Percentiles rank a stretch among this genome's conserved stretches.
phyloP scores from a whole-genome alignment of 208 protist species.

The Wallacemonas sp. region DNA sequence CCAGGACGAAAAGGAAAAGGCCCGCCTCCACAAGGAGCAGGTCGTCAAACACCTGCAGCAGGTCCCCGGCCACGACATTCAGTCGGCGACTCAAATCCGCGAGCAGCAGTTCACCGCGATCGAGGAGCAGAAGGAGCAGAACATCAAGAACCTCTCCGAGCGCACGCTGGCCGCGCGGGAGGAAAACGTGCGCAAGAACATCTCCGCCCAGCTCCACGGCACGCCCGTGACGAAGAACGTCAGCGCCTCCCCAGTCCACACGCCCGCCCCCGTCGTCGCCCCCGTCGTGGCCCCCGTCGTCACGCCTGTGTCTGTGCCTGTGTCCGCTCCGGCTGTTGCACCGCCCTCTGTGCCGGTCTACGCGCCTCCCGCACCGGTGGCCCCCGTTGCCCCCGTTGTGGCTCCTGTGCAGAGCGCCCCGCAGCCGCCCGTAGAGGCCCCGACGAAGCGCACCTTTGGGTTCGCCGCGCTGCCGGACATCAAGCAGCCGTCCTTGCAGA shows the following conservation, averaged over 20 bases:
- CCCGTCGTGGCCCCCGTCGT: not conserved
- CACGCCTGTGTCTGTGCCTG: not conserved
- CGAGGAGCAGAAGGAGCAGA: constrained; percentile 54
- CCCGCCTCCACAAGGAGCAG: constrained; percentile 14
- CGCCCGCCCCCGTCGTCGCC: constrained; percentile 11
- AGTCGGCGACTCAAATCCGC: constrained; percentile 18
- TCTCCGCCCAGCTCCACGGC: constrained; percentile 24
- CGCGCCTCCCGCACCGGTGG: too few relatives aligned
- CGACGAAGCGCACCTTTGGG: constrained; percentile 22
- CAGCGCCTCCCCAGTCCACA: not conserved
- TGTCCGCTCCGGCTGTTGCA: too few relatives aligned
- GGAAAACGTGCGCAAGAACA: constrained; percentile 39
- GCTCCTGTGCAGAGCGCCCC: constrained; percentile 5
- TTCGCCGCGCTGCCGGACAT: constrained; percentile 36
- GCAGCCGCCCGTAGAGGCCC: not conserved
- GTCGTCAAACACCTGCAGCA: constrained; percentile 30
- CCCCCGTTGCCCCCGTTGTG: constrained; percentile 10
- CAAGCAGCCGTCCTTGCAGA: constrained; percentile 44
- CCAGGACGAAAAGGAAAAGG: constrained; percentile 45
- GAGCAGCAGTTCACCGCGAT: constrained; percentile 41
- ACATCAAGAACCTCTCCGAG: constrained; percentile 49
- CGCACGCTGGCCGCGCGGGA: constrained; percentile 44
- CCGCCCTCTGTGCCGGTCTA: too few relatives aligned
- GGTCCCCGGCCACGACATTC: constrained; percentile 7
- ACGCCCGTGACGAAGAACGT: constrained; percentile 1